Percentiles rank a stretch among this genome's conserved stretches.
phyloP scores from a whole-genome alignment of 1,284 basidiomycete genomes.

The Cryptococcus sp. region DNA sequence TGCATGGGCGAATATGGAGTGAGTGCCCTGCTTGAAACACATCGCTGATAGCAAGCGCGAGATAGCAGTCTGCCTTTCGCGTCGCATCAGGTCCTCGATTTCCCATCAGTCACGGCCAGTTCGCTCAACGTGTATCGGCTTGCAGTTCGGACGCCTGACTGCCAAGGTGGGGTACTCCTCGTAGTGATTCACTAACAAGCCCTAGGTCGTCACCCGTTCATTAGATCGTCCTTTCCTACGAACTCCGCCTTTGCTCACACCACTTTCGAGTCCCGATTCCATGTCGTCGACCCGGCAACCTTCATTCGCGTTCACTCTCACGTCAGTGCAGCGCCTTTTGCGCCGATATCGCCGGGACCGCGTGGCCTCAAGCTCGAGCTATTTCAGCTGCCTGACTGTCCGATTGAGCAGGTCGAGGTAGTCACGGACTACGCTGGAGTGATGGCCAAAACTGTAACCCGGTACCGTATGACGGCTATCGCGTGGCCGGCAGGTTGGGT shows the following conservation, averaged over 20 bases:
- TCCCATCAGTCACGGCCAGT: neutral
- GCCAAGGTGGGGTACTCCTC: too few relatives aligned
- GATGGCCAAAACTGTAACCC: slow-evolving; percentile 65
- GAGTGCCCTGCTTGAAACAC: neutral
- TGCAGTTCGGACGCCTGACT: too few relatives aligned
- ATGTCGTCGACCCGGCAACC: neutral
- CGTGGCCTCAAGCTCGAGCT: slow-evolving; percentile 29
- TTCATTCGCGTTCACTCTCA: neutral
- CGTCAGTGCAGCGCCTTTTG: slow-evolving; percentile 8
- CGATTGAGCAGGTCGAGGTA: slow-evolving; percentile 58
- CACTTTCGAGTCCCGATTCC: too few relatives aligned
- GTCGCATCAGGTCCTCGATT: neutral
- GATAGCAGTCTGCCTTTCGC: neutral
- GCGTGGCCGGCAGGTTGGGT: slow-evolving; percentile 69
- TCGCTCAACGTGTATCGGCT: too few relatives aligned
- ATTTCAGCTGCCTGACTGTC: slow-evolving; percentile 51
- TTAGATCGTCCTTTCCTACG: too few relatives aligned
- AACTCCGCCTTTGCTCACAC: too few relatives aligned
- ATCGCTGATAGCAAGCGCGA: slow-evolving; percentile 2
- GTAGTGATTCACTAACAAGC: too few relatives aligned
- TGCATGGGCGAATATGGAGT: neutral
- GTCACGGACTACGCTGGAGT: slow-evolving; percentile 68
- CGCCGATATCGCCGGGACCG: too few relatives aligned
- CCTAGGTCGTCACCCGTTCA: too few relatives aligned
- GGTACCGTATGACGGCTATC: slow-evolving; percentile 70